Evolutionary conservation across 1,284 basidiomycete species (phyloP).

Genomic region (Ceraceosorus guamensis): DNA sequence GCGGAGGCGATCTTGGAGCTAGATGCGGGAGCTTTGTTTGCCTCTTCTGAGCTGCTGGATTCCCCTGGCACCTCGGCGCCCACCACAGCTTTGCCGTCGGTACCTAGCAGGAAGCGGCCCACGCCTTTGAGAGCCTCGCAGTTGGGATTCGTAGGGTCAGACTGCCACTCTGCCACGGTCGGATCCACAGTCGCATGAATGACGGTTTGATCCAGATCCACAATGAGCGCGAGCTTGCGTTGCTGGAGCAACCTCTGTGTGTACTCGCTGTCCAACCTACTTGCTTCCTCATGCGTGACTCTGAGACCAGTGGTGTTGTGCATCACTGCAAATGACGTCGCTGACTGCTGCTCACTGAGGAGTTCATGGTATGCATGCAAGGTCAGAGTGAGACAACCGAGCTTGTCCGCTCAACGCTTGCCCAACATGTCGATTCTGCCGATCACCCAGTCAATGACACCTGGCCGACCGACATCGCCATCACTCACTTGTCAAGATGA

Average conservation of each 20-base stretch:
- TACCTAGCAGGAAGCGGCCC: slow-evolving; percentile 69
- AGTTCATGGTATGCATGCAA: neutral
- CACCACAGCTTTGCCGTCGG: slow-evolving; percentile 60
- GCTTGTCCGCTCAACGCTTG: neutral
- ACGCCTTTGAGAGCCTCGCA: slow-evolving; percentile 82
- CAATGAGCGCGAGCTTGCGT: slow-evolving; percentile 83
- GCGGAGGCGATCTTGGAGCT: neutral
- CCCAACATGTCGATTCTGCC: neutral
- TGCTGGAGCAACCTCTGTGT: slow-evolving; percentile 67
- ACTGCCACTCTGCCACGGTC: slow-evolving; percentile 93
- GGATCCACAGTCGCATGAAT: slow-evolving; percentile 98
- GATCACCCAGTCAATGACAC: neutral
- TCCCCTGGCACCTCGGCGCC: slow-evolving; percentile 12
- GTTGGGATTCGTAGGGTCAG: slow-evolving; percentile 75
- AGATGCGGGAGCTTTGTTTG: slow-evolving; percentile 6
- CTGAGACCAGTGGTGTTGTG: slow-evolving; percentile 40
- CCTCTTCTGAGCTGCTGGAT: slow-evolving; percentile 2
- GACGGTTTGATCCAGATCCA: slow-evolving; percentile 97
- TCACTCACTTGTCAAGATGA: slow-evolving; percentile 64
- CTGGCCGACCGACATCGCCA: neutral
- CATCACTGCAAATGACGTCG: slow-evolving; percentile 23
- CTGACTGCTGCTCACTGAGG: slow-evolving; percentile 14
- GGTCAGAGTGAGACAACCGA: too few species aligned
- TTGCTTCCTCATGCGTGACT: slow-evolving; percentile 59
- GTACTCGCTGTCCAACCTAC: slow-evolving; percentile 74